Base-by-base conservation (phyloP, 106 monocot species). In the Dioscorea dumetorum region DNA sequence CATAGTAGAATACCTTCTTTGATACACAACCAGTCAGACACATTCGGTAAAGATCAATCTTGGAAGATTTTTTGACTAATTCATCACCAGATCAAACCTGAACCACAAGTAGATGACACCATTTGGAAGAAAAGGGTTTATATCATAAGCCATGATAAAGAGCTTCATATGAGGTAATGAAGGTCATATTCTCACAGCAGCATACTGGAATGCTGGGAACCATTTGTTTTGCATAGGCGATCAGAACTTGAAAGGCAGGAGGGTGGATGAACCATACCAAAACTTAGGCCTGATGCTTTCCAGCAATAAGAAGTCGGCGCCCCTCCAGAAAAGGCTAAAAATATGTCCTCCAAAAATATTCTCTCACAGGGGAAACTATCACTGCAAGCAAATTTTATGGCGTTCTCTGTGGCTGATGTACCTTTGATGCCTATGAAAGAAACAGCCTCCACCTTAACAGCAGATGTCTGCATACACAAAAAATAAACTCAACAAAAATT, bases 311-410 rank as follows among this genome's bases (percentile, higher is more conserved):
- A 69, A 24, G 71, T 57, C 12, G 78, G 52, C 4, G 33, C 17
- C 21, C 59, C 88, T 34, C 80, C 85, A 62, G 82, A 82, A 2
- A 78, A 52, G 12, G 85, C 76, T 22, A 92, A 52, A 35, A 72
- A 20, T 41, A 92, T 73, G 68, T 85, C 85, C 65, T 85, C 58
- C 16, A 92, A 67, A 54, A 64, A 63, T 70, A 92, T 76, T 5
- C 78, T 75, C 63, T 76, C 73, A 8, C 91, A 92, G 24, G 85
- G 82, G 56, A 59, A 71, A 19, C 34, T 76, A 71, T 92, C 85
- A 14, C 88, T 92, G 69, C 91, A 92, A 66, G 82, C 69, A 68
- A 88, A 78, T 33, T 56, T 78, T 16, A 92, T 78, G 15, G 84
- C 91, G 0, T 77, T 57, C 24, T 74, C 23, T 48, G 80, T 82